phyloP scores from a whole-genome alignment of 257 asterid genomes.

The Ilex aquifolium region DNA sequence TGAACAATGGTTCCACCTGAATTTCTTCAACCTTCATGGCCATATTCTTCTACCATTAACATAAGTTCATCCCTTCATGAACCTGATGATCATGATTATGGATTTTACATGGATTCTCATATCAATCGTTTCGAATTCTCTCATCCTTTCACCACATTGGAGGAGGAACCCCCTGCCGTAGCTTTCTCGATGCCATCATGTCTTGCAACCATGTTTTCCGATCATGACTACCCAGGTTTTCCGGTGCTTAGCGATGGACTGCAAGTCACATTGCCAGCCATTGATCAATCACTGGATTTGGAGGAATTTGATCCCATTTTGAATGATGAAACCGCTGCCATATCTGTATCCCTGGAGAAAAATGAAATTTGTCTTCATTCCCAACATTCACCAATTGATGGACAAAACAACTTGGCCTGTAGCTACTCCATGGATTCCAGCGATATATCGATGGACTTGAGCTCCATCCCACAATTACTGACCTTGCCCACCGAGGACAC shows the following conservation, averaged over 20 bases:
- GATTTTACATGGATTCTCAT: conserved; percentile 29
- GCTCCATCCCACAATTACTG: conserved; percentile 1
- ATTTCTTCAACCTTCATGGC: conserved; percentile 16
- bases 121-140: conserved; percentile 16
- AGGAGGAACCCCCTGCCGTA: conserved; percentile 26
- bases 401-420: conserved; percentile 30
- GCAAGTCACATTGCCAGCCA: not conserved
- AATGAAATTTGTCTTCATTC: conserved; percentile 17
- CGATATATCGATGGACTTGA: conserved; percentile 12
- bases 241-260: conserved; percentile 25
- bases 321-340: conserved; percentile 14
- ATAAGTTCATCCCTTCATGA: conserved; percentile 18
- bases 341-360: conserved; percentile 40
- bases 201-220: conserved; percentile 21
- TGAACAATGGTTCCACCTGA: too few species aligned
- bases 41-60: conserved; percentile 16
- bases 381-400: conserved; percentile 21
- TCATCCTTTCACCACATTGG: conserved; percentile 12
- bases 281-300: conserved; percentile 7
- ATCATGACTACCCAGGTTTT: conserved; percentile 28
- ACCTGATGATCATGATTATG: conserved; percentile 3
- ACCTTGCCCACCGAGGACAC: conserved; percentile 20
- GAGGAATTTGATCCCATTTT: conserved; percentile 22
- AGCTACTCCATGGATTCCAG: conserved; percentile 25
- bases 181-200: conserved; percentile 12